Conservation (phyloP, 2,329 filamentous ascomycete species). For the Stachybotrys chartarum region DNA sequence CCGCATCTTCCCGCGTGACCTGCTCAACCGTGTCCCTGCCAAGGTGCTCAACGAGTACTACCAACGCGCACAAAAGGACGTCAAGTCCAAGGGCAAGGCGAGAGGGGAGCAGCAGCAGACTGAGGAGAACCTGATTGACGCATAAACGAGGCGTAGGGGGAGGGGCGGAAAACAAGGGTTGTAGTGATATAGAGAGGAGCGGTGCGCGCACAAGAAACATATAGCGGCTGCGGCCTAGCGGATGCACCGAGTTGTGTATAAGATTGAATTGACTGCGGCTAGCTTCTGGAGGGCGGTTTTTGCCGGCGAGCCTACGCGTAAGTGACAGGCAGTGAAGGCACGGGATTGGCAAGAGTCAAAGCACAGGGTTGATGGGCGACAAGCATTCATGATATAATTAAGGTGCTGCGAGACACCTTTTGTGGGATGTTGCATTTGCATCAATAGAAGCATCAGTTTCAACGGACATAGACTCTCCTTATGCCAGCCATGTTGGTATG, state of each 20-base stretch:
- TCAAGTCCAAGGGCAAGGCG: conserved; percentile 56
- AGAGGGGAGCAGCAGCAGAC: conserved; percentile 29
- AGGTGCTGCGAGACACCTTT: too few species aligned
- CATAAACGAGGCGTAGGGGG: conserved; percentile 23
- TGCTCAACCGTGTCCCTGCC: conserved; percentile 89
- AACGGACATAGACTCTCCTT: too few species aligned
- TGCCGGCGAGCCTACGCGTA: too few species aligned
- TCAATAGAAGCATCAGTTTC: too few species aligned
- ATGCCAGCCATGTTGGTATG: too few species aligned
- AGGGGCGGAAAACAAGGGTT: neutral
- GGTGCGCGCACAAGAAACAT: neutral
- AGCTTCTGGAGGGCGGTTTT: neutral
- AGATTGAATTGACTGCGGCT: neutral
- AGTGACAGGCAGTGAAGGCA: too few species aligned
- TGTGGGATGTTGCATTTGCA: too few species aligned
- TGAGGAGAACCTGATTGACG: conserved; percentile 56
- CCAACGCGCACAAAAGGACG: conserved; percentile 56
- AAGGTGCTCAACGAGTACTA: conserved; percentile 81
- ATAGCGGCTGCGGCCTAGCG: too few species aligned
- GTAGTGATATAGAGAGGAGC: neutral
- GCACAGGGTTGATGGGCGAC: too few species aligned
- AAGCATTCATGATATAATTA: too few species aligned
- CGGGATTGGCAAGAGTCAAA: too few species aligned
- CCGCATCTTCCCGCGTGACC: conserved; percentile 94
- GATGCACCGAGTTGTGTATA: neutral